Evolutionary conservation across 257 asterid genomes (phyloP).

Genomic region (Anisodus acutangulus): DNA sequence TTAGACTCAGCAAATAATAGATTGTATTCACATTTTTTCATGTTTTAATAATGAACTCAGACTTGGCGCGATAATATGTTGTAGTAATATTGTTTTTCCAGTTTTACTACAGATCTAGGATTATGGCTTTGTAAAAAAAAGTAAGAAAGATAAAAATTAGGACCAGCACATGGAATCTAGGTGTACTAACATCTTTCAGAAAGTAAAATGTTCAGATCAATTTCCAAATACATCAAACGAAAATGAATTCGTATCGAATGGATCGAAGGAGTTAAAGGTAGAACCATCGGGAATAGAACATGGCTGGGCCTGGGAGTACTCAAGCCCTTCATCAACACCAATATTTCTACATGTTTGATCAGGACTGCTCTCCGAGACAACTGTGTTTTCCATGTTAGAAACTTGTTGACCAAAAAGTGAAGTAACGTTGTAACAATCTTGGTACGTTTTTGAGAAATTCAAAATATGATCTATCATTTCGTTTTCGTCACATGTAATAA

Average conservation of each 20-base stretch:
- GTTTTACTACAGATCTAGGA: not conserved
- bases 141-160: not conserved
- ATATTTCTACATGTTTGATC: not conserved
- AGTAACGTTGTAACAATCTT: not conserved
- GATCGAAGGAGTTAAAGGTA: not conserved
- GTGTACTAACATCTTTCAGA: not conserved
- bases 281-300: not conserved
- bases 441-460: not conserved
- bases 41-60: not conserved
- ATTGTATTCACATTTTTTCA: constrained; percentile 3
- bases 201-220: not conserved
- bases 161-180: not conserved
- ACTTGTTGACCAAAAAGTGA: not conserved
- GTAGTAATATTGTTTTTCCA: not conserved
- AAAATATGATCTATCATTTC: not conserved
- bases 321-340: not conserved
- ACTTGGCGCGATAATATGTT: no score
- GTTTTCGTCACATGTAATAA: not conserved
- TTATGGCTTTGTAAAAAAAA: not conserved
- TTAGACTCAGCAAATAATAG: not conserved
- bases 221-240: constrained; percentile 1
- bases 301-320: not conserved
- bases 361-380: not conserved
- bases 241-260: constrained; percentile 17
- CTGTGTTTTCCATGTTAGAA: not conserved